Evolutionary conservation across 208 protist genomes (phyloP).

Genomic region (Willaertia magna): DNA sequence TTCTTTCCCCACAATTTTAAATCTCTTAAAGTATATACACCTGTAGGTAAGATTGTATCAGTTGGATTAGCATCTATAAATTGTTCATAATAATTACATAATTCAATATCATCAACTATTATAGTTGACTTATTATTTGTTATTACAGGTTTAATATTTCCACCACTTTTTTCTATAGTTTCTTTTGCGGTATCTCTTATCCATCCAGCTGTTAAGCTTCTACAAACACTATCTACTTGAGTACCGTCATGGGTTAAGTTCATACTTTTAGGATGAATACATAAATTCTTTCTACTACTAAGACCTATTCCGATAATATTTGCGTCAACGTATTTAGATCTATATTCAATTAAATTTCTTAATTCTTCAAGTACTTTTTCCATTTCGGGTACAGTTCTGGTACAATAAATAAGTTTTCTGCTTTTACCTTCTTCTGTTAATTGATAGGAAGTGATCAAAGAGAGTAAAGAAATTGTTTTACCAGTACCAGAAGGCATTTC

Average conservation of each 20-base stretch:
- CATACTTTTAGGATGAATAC: conserved; percentile 73
- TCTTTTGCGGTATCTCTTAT: conserved; percentile 19
- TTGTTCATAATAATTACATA: conserved; percentile 47
- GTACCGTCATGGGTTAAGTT: conserved; percentile 32
- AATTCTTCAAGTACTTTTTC: conserved; percentile 90
- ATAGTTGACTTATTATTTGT: neutral
- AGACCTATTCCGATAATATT: neutral
- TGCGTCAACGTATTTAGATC: conserved; percentile 29
- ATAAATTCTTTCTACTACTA: conserved; percentile 63
- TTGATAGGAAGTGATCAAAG: conserved; percentile 75
- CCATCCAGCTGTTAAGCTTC: conserved; percentile 81
- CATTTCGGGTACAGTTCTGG: conserved; percentile 96
- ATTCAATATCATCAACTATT: conserved; percentile 16
- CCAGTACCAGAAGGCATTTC: conserved; percentile 98
- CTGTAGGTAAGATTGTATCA: conserved; percentile 57
- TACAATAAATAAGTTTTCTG: conserved; percentile 96
- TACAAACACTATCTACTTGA: conserved; percentile 82
- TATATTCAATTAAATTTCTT: conserved; percentile 57
- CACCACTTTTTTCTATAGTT: neutral
- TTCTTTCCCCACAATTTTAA: conserved; percentile 72
- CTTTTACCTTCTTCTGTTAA: conserved; percentile 69
- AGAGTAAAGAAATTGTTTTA: conserved; percentile 96
- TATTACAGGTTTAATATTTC: neutral
- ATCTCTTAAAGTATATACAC: conserved; percentile 90
- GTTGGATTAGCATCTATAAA: conserved; percentile 20